These are phyloP conservation scores for Penicillium herquei DNA, from an alignment of 495 filamentous ascomycete species.

Conservation along the genomic window DNA sequence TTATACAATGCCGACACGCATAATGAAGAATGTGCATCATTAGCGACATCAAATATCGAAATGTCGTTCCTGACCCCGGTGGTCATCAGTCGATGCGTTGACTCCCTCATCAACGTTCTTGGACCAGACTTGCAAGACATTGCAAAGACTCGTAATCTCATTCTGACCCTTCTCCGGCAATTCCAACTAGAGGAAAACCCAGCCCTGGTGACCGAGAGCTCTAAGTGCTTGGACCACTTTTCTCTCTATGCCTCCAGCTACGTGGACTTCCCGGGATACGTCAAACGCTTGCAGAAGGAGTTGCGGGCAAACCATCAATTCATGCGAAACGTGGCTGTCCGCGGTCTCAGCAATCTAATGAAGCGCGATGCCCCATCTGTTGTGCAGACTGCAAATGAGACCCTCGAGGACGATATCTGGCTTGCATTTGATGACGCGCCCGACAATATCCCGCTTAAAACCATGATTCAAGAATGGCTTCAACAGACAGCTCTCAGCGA, in stretches of 20 bases:
- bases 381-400: slow-evolving; percentile 65
- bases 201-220: slow-evolving; percentile 71
- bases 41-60: slow-evolving; percentile 85
- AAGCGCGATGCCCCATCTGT: slow-evolving; percentile 83
- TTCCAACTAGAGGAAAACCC: slow-evolving; percentile 77
- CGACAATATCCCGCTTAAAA: slow-evolving; percentile 69
- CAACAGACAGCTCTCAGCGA: slow-evolving; percentile 78
- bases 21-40: slow-evolving; percentile 73
- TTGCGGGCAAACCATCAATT: slow-evolving; percentile 63
- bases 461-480: slow-evolving; percentile 87
- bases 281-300: slow-evolving; percentile 74
- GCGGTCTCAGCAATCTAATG: slow-evolving; percentile 92
- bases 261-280: slow-evolving; percentile 79
- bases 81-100: slow-evolving; percentile 83
- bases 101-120: slow-evolving; percentile 92
- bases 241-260: slow-evolving; percentile 87
- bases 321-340: slow-evolving; percentile 76
- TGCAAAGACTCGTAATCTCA: slow-evolving; percentile 85
- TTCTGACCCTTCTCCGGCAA: slow-evolving; percentile 79
- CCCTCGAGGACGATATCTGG: slow-evolving; percentile 91
- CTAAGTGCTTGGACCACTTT: slow-evolving; percentile 85
- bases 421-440: slow-evolving; percentile 76
- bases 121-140: slow-evolving; percentile 94
- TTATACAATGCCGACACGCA: slow-evolving; percentile 90
- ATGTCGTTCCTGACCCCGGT: slow-evolving; percentile 76